A percentile compares a stretch with the other conserved stretches of the same genome.
These are phyloP conservation scores for Penicillium lividum DNA, from an alignment of 495 filamentous ascomycete genomes.

Conservation along the genomic window DNA sequence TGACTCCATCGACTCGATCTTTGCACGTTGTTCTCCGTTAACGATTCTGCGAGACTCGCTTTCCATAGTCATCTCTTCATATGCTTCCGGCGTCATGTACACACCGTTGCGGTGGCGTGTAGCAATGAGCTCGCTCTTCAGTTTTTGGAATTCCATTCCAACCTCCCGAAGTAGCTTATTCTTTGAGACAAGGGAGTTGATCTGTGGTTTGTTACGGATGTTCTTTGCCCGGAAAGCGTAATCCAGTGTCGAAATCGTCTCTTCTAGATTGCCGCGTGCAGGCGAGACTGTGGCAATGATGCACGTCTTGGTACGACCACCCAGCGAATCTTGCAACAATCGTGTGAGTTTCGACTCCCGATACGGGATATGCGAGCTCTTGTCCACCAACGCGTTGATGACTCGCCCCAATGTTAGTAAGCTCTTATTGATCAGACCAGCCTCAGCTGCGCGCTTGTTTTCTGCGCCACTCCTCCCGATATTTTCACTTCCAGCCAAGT, in stretches of 20 bases:
- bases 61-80: constrained; percentile 83
- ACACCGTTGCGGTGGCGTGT: constrained; percentile 94
- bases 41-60: constrained; percentile 92
- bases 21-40: constrained; percentile 86
- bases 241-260: constrained; percentile 96
- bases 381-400: constrained; percentile 96
- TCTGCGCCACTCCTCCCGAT: constrained; percentile 95
- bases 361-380: constrained; percentile 89
- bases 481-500: constrained; percentile 95
- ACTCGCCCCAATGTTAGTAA: constrained; percentile 91
- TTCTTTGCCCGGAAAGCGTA: constrained; percentile 98
- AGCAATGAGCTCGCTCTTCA: constrained; percentile 90
- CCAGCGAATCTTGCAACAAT: constrained; percentile 92
- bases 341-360: constrained; percentile 94
- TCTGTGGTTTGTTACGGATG: constrained; percentile 95
- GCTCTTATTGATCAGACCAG: constrained; percentile 97
- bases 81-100: constrained; percentile 80
- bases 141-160: constrained; percentile 87
- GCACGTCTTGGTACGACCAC: constrained; percentile 94
- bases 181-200: constrained; percentile 88
- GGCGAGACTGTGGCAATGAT: constrained; percentile 97
- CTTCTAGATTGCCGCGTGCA: constrained; percentile 90
- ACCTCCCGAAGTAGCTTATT: constrained; percentile 88
- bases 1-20: constrained; percentile 88
- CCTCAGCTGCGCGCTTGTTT: constrained; percentile 94